Conservation (phyloP, 2,329 filamentous ascomycete genomes). For the Penicillium hordei region DNA sequence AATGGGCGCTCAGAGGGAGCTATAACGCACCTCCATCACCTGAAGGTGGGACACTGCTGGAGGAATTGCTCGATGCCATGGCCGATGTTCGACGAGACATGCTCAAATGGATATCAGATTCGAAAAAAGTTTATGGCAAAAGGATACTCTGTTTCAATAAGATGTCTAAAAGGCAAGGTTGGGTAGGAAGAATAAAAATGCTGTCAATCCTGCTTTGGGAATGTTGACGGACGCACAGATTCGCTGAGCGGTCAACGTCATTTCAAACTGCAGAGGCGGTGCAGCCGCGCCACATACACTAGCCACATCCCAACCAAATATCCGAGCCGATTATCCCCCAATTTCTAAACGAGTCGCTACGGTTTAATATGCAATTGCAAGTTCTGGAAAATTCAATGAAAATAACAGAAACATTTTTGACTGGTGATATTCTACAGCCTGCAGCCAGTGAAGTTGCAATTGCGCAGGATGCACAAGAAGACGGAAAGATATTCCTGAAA, state of each 20-base stretch:
- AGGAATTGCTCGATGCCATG: slow-evolving; percentile 35
- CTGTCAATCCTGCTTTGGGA: slow-evolving; percentile 26
- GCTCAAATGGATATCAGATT: slow-evolving; percentile 22
- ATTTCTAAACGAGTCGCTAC: background rate
- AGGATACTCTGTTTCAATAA: background rate
- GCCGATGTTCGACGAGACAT: slow-evolving; percentile 44
- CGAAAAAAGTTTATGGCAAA: slow-evolving; percentile 9
- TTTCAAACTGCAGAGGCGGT: slow-evolving; percentile 31
- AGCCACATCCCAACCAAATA: slow-evolving; percentile 23
- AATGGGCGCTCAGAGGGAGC: slow-evolving; percentile 9
- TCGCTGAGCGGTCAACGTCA: slow-evolving; percentile 39
- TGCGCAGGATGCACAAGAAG: slow-evolving; percentile 40
- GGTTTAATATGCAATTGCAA: background rate
- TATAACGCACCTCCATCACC: slow-evolving; percentile 36
- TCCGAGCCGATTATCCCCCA: background rate
- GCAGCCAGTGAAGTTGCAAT: slow-evolving; percentile 30
- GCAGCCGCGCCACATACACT: slow-evolving; percentile 28
- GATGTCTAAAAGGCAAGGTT: slow-evolving; percentile 12
- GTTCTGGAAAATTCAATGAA: background rate
- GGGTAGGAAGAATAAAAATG: slow-evolving; percentile 18
- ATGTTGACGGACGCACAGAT: slow-evolving; percentile 39
- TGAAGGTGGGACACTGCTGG: slow-evolving; percentile 31
- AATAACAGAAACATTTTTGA: slow-evolving; percentile 26
- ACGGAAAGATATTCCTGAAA: slow-evolving; percentile 39
- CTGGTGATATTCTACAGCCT: slow-evolving; percentile 35